Evolutionary conservation across 1,139 yeast genomes (phyloP), one percentile per base, ranked within the genome.

Genomic region (Pichia sp.): DNA sequence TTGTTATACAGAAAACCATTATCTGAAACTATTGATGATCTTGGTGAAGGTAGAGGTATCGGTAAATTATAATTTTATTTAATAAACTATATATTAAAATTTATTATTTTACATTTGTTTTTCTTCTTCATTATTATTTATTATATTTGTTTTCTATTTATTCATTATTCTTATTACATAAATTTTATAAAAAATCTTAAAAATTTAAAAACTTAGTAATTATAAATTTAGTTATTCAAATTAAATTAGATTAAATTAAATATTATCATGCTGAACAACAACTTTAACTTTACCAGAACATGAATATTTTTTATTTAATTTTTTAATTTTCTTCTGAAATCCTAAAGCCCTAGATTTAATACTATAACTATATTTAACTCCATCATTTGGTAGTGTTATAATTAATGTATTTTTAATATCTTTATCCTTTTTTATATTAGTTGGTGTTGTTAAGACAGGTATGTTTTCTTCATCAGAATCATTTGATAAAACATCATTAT

Each of bases 1-100:
- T 82, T 83, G 42, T 80, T 82, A 68, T 79, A 81, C 71, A 81
- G 95, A 73, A 79, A 87, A 64, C 95, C 95, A 30, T 70, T 86
- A 58, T 80, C 89, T 35, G 90, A 86, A 68, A 86, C 95, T 26
- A 76, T 84, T 38, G 85, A 80, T 56, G 83, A 81, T 61, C 74
- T 86, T 60, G 95, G 95, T 52, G 79, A 70, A 56, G 83, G 83
- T 48, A 72, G 83, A 64, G 83, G 83, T 57, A 74, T 78, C 45
- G 62, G 58, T 36, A 65, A 61, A 48, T 53, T 56, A 28, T 66
- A 49, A 48, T 30, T 33, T 27, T 34, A 10, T 7, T 28, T 33
- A n/a, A 25, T 9, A 4, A 29, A 29, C 25, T 9, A 43, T 38
- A 38, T 34, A 25, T 26, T 35, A 26, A 10, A 34, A 18, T 31